Base-by-base conservation (phyloP, 345 rosid species). In the Moricandia moricandioides region DNA sequence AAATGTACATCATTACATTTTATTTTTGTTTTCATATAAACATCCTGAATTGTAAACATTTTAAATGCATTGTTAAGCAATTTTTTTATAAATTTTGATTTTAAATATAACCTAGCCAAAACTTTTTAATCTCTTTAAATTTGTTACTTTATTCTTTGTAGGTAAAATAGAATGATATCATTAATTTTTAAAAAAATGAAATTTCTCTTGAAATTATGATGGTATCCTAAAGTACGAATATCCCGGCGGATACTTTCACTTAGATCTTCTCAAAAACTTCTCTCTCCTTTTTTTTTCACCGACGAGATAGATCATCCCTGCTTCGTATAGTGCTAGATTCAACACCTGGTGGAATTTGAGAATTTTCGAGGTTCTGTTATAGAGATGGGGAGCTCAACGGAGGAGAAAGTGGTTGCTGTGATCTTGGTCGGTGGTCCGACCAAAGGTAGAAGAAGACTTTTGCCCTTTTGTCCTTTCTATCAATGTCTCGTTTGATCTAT, bases 171-270 rank as follows among this genome's bases (percentile, higher is more conserved):
- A 49, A 43, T 43, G 37, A 74, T 74, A 33, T 21, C 24, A 21
- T 21, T 21, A 21, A 43, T 74, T 35, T 21, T 21, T 21, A 21
- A 21, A 16, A 11, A 17, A 40, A 7, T 43, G 7, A 2, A 31
- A 64, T 12, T 70, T 43, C 21, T 40, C 54, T 70, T 45, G 37
- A 21, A 57, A 43, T 21, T 12, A 57, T 58, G 81, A 84, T 39
- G 39, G 6, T 40, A 27, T 70, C 37, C 76, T 71, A 77, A 65
- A 88, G 80, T 16, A 89, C 93, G 61, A 89, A 82, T 80, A 93
- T 88, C 18, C 93, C 88, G 30, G 97, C 45, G 6, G 13, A 39
- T 39, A 39, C 45, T 39, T 39, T 39, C 45, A 13, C 10, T 39
- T 39, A 39, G 45, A 39, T 39, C 45, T 39, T 39, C 13, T 39